Base-by-base conservation (phyloP, 768 basidiomycete species). In the Mycena haematopus region DNA sequence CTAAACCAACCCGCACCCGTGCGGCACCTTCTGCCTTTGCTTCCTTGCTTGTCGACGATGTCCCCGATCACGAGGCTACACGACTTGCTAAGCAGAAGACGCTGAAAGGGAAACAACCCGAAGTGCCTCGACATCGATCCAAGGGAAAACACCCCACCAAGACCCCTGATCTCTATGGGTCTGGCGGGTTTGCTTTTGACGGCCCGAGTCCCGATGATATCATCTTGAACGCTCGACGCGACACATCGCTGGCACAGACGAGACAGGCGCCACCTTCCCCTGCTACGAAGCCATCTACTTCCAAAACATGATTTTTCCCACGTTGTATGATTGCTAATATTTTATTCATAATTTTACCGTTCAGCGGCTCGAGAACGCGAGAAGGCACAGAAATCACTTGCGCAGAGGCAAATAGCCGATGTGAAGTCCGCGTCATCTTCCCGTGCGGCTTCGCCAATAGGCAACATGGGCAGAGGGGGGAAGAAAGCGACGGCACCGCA, bases 191-290 rank as follows among this genome's bases (percentile, higher is more conserved):
- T 72, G 77, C 86, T 11, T 94, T 95, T 70, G 87, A 95, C 65
- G 83, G 82, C 24, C 93, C 92, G 36, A 97, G 95, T 74, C 96
- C 96, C 22, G 96, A 99, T 68, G 96, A 98, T 70, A 76, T 92
- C 65, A 87, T 98, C 10, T 79, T 91, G 69, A 86, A 86, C 67
- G 92, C 94, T 56, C 86, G 94, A 52, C 87, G 84, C 56, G 91
- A 91, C 49, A 91, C 94, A 5, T 77, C 87, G 31, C 75, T 90
- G 51, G 80, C 75, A 13, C 77, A 81, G 57, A 76, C 78, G 56
- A 75, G 68, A 55, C 65, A 70, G 46, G 33, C 70, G 36, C 36
- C 62, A 6, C 40, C 60, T 22, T 46, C 63, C 52, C 27, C 52
- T 68, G 46, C 52, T 59, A 61, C 68, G 9, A 73, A 60, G 67